A percentile compares a stretch with the other conserved stretches of the same genome.
phyloP scores from a whole-genome alignment of 306 rosid species.

The Glycyrrhiza uralensis region DNA sequence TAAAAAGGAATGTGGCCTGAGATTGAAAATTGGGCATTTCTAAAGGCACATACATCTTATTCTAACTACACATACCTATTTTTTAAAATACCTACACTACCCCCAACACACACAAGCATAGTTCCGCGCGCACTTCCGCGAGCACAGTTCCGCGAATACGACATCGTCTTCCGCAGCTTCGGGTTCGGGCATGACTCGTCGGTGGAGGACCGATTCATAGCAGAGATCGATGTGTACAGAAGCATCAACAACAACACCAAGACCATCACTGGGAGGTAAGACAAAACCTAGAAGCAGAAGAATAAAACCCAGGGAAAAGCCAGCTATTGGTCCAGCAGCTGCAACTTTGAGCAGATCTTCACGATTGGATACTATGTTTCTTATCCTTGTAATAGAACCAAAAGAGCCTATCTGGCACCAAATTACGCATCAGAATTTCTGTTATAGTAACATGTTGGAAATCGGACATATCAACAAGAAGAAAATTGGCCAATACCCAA shows the following conservation, averaged over 20 bases:
- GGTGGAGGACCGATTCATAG: too few relatives aligned
- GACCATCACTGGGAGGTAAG: slow-evolving; percentile 87
- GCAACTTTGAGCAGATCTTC: slow-evolving; percentile 96
- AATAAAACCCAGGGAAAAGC: slow-evolving; percentile 73
- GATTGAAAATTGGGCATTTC: too few relatives aligned
- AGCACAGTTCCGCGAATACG: too few relatives aligned
- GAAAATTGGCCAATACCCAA: slow-evolving; percentile 16
- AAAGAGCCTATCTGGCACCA: slow-evolving; percentile 99
- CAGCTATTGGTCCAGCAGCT: slow-evolving; percentile 92
- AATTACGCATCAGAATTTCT: slow-evolving; percentile 47
- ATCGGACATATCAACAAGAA: not conserved
- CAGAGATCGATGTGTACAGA: too few relatives aligned
- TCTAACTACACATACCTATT: too few relatives aligned
- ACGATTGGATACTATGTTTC: slow-evolving; percentile 84
- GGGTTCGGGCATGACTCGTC: too few relatives aligned
- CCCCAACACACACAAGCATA: too few relatives aligned
- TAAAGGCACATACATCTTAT: too few relatives aligned
- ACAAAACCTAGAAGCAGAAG: slow-evolving; percentile 81
- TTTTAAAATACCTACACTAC: too few relatives aligned
- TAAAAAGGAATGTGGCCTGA: too few relatives aligned
- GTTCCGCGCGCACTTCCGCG: too few relatives aligned
- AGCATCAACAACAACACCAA: slow-evolving; percentile 76
- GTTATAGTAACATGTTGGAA: slow-evolving; percentile 5
- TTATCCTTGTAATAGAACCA: slow-evolving; percentile 91
- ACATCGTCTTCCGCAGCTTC: too few relatives aligned